Base-by-base conservation (phyloP, 2,329 filamentous ascomycete species). In the Chaetomiaceae sp. region DNA sequence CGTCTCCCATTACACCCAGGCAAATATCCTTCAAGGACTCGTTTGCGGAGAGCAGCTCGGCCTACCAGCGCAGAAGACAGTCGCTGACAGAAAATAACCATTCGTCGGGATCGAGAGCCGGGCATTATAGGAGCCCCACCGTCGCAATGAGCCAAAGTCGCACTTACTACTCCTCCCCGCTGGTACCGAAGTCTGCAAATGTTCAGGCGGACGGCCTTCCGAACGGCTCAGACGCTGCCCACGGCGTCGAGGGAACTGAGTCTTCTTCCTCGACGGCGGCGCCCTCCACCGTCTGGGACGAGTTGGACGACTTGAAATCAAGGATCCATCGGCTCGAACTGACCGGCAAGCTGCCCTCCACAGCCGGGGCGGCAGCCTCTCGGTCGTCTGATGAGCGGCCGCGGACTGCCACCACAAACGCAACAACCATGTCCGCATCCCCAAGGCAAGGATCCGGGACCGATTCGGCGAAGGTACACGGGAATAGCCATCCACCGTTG, bases 271-370 rank as follows among this genome's bases (percentile, higher is more conserved):
- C 93, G 0, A 93, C 88, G 1, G 89, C 84, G 1, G 88, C 88
- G 1, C 88, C 90, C 11, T 94, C 89, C 2, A 96, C 89, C 0
- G 88, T 98, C 3, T 98, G 93, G 93, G 93, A 97, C 62, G 93
- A 98, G 65, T 70, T 98, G 22, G 93, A 97, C 58, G 93, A 97
- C 54, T 70, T 98, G 38, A 97, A 97, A 64, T 93, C 88, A 33
- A 81, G 93, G 24, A 95, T 98, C 57, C 83, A 88, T 57, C 86
- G 88, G 50, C 76, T 98, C 9, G 93, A 97, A 64, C 68, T 94
- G 56, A 94, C 88, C 2, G 90, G 90, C 48, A 95, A 94, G 65
- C 70, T 93, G 27, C 89, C 90, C 0, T 71, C 87, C 1, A 89
- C 86, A 2, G 91, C 89, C 3, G 86, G 83, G 29, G 87, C 87